These are phyloP conservation scores for Penicillium fimorum DNA, from an alignment of 495 filamentous ascomycete genomes.

Conservation along the genomic window DNA sequence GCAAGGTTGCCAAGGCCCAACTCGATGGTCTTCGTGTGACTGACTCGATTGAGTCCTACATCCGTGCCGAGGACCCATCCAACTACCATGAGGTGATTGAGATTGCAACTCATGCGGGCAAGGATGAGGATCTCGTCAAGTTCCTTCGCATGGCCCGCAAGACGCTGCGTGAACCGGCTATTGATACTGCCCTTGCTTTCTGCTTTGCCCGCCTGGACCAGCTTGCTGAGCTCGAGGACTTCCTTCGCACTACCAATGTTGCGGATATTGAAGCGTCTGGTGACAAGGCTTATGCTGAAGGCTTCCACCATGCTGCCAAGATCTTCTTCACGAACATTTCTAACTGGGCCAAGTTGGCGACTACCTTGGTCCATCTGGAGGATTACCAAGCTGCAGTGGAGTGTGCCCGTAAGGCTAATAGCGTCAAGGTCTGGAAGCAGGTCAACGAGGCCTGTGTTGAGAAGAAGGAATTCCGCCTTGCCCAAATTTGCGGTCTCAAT, in stretches of 20 bases:
- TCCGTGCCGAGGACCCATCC: constrained; percentile 86
- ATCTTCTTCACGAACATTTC: constrained; percentile 98
- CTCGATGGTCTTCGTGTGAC: constrained; percentile 91
- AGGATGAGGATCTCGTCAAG: constrained; percentile 97
- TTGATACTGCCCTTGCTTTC: constrained; percentile 93
- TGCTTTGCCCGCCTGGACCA: constrained; percentile 89
- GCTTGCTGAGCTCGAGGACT: constrained; percentile 92
- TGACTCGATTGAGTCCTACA: constrained; percentile 95
- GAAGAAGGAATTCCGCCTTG: constrained; percentile 99
- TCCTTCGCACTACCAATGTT: constrained; percentile 90
- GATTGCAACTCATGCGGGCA: constrained; percentile 90
- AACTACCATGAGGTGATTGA: constrained; percentile 97
- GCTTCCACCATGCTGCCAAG: constrained; percentile 93
- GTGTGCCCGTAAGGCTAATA: constrained; percentile 98
- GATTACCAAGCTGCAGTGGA: constrained; percentile 99
- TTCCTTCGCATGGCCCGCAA: constrained; percentile 96
- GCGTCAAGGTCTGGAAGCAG: constrained; percentile 99
- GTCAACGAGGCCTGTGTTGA: constrained; percentile 95
- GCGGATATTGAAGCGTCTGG: constrained; percentile 93
- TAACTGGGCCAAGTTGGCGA: constrained; percentile 99
- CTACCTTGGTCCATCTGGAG: constrained; percentile 90
- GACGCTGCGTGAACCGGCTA: constrained; percentile 88
- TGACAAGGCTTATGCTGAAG: constrained; percentile 96
- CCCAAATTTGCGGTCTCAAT: constrained; percentile 98
- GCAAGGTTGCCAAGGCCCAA: constrained; percentile 97